Evolutionary conservation across 1,139 yeast genomes (phyloP).

Genomic region (Torulaspora pretoriensis): DNA sequence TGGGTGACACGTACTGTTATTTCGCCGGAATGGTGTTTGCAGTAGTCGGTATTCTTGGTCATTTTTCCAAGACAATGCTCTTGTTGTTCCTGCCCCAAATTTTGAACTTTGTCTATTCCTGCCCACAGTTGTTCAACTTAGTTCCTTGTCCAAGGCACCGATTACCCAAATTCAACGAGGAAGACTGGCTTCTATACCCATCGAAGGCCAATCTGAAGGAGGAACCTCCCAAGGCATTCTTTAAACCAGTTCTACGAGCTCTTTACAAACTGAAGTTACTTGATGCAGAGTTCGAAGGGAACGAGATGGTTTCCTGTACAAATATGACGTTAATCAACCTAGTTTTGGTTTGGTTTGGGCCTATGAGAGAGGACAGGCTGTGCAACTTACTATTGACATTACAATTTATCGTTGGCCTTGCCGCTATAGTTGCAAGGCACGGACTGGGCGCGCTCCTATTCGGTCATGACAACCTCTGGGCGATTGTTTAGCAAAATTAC

Average conservation of each 20-base stretch:
- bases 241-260: slow-evolving; percentile 36
- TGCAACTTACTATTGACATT: slow-evolving; percentile 54
- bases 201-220: slow-evolving; percentile 49
- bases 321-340: slow-evolving; percentile 87
- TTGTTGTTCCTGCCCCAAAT: slow-evolving; percentile 87
- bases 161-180: slow-evolving; percentile 66
- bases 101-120: slow-evolving; percentile 78
- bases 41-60: slow-evolving; percentile 92
- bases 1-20: slow-evolving; percentile 97
- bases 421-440: slow-evolving; percentile 72
- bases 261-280: slow-evolving; percentile 45
- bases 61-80: slow-evolving; percentile 87
- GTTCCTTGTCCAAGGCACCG: slow-evolving; percentile 96
- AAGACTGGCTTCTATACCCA: slow-evolving; percentile 75
- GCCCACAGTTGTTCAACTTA: slow-evolving; percentile 80
- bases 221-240: slow-evolving; percentile 37
- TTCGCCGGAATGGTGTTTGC: slow-evolving; percentile 99
- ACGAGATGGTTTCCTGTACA: slow-evolving; percentile 46
- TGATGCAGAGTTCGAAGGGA: slow-evolving; percentile 36
- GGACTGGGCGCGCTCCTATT: slow-evolving; percentile 80
- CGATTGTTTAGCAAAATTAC: slow-evolving; percentile 16
- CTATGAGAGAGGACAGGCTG: slow-evolving; percentile 75
- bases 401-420: slow-evolving; percentile 64
- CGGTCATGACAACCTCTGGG: slow-evolving; percentile 76
- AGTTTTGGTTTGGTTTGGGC: slow-evolving; percentile 80